Evolutionary conservation across 805 yeast species (phyloP), one percentile per base, ranked within the genome.

Genomic region (Limtongia smithiae): DNA sequence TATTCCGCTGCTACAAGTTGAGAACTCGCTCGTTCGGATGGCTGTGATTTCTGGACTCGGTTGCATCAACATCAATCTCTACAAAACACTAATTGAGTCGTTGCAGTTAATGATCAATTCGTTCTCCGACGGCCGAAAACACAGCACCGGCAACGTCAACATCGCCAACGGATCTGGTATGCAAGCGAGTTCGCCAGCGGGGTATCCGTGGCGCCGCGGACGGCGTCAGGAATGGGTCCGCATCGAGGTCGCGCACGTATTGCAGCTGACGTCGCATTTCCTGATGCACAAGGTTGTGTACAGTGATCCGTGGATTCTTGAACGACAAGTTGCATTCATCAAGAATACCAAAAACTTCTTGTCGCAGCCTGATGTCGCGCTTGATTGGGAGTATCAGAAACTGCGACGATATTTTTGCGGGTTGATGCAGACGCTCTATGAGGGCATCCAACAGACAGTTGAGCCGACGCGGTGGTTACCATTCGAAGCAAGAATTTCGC

Each of bases 11-110:
- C 67, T 93, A 41, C 81, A 78, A 25, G 80, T 89, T 0, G 79
- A 81, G 1, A 87, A 85, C 51, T 73, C 76, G 2, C 72, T 80
- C 56, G 78, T 93, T 7, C 74, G 86, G 53, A 96, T 90, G 55
- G 93, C 97, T 0, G 81, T 90, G 14, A 88, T 89, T n/a, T 71
- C 83, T 1, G 97, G 97, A 0, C 67, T 94, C 46, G 83, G 95
- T 55, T 87, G 94, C 54, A 80, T 90, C 66, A 93, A 93, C 65
- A 81, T 90, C 51, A 93, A 93, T 66, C 87, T 90, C 14, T 89
- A 87, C 72, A 80, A 77, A 56, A 82, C 95, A 0, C 76, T 91
- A 44, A 68, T 91, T 28, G 95, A 89, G 59, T 46, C 54, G 12
- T 37, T 60, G 31, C 52, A 46, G 32, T 47, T 49, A 7, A 32